Base-by-base conservation (phyloP, 2,329 filamentous ascomycete genomes). In the Nigrograna mackinnonii region DNA sequence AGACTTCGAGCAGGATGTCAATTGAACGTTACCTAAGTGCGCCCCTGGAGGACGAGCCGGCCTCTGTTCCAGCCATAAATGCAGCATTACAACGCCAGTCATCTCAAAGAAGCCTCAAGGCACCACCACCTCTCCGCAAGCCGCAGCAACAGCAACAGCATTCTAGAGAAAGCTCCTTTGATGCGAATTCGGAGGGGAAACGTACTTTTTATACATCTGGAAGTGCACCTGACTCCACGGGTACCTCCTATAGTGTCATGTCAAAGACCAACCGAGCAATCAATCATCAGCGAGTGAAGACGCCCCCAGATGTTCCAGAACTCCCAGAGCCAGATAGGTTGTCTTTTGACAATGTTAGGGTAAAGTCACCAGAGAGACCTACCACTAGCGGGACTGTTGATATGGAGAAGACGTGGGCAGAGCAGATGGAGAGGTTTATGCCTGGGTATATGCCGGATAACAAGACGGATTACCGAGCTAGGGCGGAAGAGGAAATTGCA, bases 1-100 rank as follows among this genome's bases (percentile, higher is more conserved):
- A 50, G 11, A 46, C 50, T 4, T 42, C 50, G 2, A 56, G 48
- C 31, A 46, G 55, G 26, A 56, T 59, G 46, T 59, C 55, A 11
- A 57, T 61, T 18, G 55, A 58, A 33, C 52, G 55, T 3, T 61
- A 61, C 36, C 40, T 61, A 3, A 57, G 43, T 34, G 57, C 57
- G 3, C 57, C 57, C 12, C 38, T 61, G 32, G 53, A 52, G 31
- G 55, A 61, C 16, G 57, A 61, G 39, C 49, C 57, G 19, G 57
- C 57, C 18, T 55, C 55, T 22, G 49, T 54, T 16, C 57, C 55
- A 30, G 55, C 50, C 4, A 59, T 61, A 35, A 48, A 49, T 22
- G 55, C 54, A 40, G 57, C 57, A 14, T 39, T 61, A 16, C 46
- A 44, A 35, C 44, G 39, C 12, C 55, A 54, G 20, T 34, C 44